Percentiles rank a stretch among this genome's conserved stretches.
phyloP scores from a whole-genome alignment of 129 eudicot genomes.

The Escallonia rubra region DNA sequence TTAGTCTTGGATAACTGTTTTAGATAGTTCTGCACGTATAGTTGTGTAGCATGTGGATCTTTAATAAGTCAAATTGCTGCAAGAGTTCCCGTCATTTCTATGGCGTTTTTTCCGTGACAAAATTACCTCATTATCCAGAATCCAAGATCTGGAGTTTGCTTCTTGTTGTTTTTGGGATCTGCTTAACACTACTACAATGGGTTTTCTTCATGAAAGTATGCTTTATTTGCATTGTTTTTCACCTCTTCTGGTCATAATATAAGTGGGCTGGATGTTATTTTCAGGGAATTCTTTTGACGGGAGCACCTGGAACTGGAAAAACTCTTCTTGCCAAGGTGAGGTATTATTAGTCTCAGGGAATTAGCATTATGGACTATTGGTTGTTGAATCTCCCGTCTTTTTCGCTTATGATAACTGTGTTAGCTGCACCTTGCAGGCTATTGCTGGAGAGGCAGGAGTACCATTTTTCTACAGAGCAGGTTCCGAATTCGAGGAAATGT shows the following conservation, averaged over 20 bases:
- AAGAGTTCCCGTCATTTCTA: background rate
- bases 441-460: conserved; percentile 99
- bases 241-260: conserved; percentile 1
- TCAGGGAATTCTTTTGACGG: conserved; percentile 98
- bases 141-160: background rate
- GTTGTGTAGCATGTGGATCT: no score
- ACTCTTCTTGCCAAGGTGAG: conserved; percentile 93
- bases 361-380: background rate
- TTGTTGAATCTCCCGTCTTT: background rate
- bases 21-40: no score
- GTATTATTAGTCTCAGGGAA: background rate
- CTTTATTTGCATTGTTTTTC: background rate
- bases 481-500: conserved; percentile 99
- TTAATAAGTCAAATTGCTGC: background rate
- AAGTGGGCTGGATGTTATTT: conserved; percentile 7
- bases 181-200: background rate
- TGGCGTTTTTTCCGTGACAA: no score
- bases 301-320: conserved; percentile 99
- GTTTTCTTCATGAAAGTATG: background rate
- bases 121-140: no score
- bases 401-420: conserved; percentile 3
- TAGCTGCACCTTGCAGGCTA: conserved; percentile 49
- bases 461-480: conserved; percentile 98
- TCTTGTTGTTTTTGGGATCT: background rate
- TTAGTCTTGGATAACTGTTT: no score